A percentile compares a stretch with the other conserved stretches of the same genome.
phyloP scores from a whole-genome alignment of 176 grass and related monocot genomes.

The Coix lacrymajobi region DNA sequence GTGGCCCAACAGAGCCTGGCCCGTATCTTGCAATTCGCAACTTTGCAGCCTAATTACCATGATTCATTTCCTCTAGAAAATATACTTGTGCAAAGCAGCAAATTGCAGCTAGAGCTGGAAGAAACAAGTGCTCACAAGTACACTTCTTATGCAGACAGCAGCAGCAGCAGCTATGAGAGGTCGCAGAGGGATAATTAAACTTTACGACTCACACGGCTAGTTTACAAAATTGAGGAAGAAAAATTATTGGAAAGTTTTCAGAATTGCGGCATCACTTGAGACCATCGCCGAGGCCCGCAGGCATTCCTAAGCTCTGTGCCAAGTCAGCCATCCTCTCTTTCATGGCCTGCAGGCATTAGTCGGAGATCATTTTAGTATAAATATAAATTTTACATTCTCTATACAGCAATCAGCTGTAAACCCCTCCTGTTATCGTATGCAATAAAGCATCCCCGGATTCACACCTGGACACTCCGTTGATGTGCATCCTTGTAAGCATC shows the following conservation, averaged over 20 bases:
- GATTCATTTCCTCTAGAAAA: background rate
- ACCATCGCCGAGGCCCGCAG: constrained; percentile 57
- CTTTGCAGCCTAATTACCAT: background rate
- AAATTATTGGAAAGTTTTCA: constrained; percentile 25
- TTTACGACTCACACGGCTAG: constrained; percentile 24
- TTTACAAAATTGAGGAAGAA: constrained; percentile 56
- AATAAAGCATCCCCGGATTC: background rate
- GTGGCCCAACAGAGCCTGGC: no score
- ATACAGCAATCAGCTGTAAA: background rate
- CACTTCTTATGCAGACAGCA: constrained; percentile 15
- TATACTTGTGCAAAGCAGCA: background rate
- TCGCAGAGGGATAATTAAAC: background rate
- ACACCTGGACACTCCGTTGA: constrained; percentile 77
- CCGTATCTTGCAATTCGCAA: no score
- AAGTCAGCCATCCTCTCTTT: constrained; percentile 98
- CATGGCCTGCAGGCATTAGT: constrained; percentile 62
- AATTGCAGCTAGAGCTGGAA: background rate
- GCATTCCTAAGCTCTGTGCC: constrained; percentile 94
- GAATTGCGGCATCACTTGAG: constrained; percentile 40
- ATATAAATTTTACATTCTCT: background rate
- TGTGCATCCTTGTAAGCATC: constrained; percentile 96
- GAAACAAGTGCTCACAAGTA: constrained; percentile 20
- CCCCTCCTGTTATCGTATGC: background rate
- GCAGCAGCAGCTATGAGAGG: constrained; percentile 8
- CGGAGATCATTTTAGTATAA: background rate